phyloP scores from a whole-genome alignment of 1,284 basidiomycete genomes.

The Cutaneotrichosporon sp. region DNA sequence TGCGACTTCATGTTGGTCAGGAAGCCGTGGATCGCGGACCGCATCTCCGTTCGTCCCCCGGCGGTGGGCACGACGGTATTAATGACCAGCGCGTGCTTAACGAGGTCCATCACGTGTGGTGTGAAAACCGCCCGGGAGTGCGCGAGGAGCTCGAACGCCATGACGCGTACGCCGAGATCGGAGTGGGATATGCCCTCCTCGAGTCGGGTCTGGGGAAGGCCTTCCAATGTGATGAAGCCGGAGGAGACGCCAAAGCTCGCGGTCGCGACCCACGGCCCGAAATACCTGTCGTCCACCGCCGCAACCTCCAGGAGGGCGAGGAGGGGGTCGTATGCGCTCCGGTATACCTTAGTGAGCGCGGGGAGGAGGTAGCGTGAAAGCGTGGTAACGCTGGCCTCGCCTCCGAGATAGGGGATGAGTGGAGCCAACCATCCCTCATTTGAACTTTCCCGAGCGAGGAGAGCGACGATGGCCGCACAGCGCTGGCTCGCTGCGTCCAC shows the following conservation, averaged over 20 bases:
- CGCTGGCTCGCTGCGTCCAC: constrained; percentile 30
- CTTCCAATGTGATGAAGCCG: constrained; percentile 26
- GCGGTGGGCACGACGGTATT: constrained; percentile 36
- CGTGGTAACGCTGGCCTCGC: constrained; percentile 19
- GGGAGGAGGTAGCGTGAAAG: constrained; percentile 41
- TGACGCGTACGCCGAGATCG: constrained; percentile 35
- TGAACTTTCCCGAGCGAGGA: constrained; percentile 19
- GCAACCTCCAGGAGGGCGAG: constrained; percentile 25
- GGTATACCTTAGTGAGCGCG: constrained; percentile 30
- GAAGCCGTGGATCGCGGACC: constrained; percentile 38
- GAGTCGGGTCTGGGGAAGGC: constrained; percentile 29
- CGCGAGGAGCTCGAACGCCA: constrained; percentile 39
- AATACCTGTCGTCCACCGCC: constrained; percentile 15
- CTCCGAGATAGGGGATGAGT: constrained; percentile 30
- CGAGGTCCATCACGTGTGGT: constrained; percentile 25
- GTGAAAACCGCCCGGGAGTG: constrained; percentile 34
- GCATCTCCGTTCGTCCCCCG: constrained; percentile 42
- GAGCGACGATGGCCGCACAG: constrained; percentile 31
- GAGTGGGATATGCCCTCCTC: constrained; percentile 36
- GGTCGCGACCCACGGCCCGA: constrained; percentile 41
- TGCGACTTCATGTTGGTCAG: constrained; percentile 34
- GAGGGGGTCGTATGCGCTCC: constrained; percentile 17
- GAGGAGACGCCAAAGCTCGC: constrained; percentile 40
- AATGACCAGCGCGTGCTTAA: constrained; percentile 32
- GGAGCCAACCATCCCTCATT: constrained; percentile 18